Evolutionary conservation across 2,329 filamentous ascomycete genomes (phyloP).

Genomic region (Phaeosphaeriaceae sp.): DNA sequence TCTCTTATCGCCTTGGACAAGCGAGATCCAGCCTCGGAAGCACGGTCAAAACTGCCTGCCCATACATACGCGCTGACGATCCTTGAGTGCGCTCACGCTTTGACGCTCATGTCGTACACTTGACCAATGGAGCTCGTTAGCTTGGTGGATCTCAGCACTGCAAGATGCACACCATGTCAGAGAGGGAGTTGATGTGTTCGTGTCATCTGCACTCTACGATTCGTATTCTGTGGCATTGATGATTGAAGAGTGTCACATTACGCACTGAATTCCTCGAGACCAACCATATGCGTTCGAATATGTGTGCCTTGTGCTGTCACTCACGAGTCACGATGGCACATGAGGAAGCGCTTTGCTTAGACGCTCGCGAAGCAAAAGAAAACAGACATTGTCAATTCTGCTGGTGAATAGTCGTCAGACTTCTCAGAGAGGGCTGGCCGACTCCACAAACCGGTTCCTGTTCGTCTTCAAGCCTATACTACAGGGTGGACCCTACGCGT

Average conservation of each 20-base stretch:
- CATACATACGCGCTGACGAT: slow-evolving; percentile 20
- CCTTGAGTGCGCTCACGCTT: slow-evolving; percentile 12
- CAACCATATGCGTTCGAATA: neutral
- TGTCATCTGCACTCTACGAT: neutral
- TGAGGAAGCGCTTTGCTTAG: neutral
- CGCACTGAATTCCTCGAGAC: neutral
- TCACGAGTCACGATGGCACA: neutral
- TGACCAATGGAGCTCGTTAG: neutral
- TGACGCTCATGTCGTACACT: slow-evolving; percentile 2
- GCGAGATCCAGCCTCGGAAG: neutral
- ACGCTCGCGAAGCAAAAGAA: neutral
- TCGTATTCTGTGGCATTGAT: neutral
- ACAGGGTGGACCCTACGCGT: neutral
- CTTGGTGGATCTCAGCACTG: neutral
- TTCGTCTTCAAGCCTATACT: neutral
- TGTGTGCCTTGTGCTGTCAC: neutral
- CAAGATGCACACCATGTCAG: neutral
- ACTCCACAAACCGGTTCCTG: neutral
- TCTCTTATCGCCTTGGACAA: slow-evolving; percentile 3
- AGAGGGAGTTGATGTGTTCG: neutral
- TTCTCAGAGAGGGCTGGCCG: neutral
- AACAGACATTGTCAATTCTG: neutral
- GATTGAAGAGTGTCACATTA: neutral
- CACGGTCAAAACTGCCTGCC: neutral
- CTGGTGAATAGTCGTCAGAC: neutral